Base-by-base conservation (phyloP, 768 basidiomycete genomes). In the Tulasnella sp. region DNA sequence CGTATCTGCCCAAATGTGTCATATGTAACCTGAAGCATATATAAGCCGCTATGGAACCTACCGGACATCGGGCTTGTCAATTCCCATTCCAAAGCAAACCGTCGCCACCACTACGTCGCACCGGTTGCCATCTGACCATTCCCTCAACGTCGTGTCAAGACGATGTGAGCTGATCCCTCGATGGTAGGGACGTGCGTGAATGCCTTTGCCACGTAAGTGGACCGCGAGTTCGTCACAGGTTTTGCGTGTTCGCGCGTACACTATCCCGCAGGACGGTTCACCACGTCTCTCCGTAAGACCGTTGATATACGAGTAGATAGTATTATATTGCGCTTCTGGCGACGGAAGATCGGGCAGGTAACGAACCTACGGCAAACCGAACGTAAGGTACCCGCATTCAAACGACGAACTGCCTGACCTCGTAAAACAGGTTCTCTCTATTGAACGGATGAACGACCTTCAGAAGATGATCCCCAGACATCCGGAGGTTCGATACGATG, bases 21-120 rank as follows among this genome's bases (percentile, higher is more conserved):
- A 46, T 17, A 19, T 17, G 48, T 1, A 14, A 1, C 6, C 29
- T 34, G 27, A n/a, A 8, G n/a, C 11, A 9, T 41, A 15, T 49
- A 6, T 5, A 32, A 4, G 14, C 29, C 11, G 43, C 43, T 21
- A 9, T 19, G 39, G 21, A 2, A 62, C 57, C 12, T 50, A 57
- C 80, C 84, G 75, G 51, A 86, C 84, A 60, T 87, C 82, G 17
- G 77, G 71, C 69, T 89, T 90, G 66, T 91, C 86, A 42, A 91
- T 89, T 1, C 87, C 87, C 70, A 89, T 80, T 2, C 88, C 88
- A 62, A 90, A 91, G 4, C 87, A 87, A 49, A 90, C 78, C 0
- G 86, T 86, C 8, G 84, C 84, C 23, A 84, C 80, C 40, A 86
- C 82, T 82, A 87, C 74, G 56, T 87, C 84, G 83, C 72, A 21